Evolutionary conservation across 805 yeast species (phyloP).

Genomic region (Saturnispora silvae): DNA sequence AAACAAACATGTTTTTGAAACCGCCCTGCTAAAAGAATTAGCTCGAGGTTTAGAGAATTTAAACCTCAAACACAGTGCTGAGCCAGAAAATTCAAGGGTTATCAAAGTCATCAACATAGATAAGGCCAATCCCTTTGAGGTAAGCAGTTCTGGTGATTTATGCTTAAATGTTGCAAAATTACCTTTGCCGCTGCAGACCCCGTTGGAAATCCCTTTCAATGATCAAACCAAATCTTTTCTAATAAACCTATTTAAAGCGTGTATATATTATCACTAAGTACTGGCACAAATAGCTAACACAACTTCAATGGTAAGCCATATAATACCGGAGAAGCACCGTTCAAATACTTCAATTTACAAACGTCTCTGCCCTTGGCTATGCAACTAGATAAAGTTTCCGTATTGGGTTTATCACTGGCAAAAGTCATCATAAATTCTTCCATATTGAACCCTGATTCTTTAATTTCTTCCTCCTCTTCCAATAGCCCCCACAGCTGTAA

Average conservation of each 20-base stretch:
- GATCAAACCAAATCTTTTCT: neutral
- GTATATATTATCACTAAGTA: conserved; percentile 3
- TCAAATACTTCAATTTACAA: conserved; percentile 64
- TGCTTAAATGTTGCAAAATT: neutral
- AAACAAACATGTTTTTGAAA: neutral
- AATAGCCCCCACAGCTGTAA: conserved; percentile 60
- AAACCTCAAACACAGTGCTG: neutral
- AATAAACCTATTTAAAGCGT: neutral
- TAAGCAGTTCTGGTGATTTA: neutral
- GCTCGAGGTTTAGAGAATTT: neutral
- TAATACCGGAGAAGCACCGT: conserved; percentile 88
- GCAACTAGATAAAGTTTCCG: conserved; percentile 40
- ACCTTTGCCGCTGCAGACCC: neutral
- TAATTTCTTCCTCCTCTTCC: conserved; percentile 16
- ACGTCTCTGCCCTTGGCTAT: conserved; percentile 49
- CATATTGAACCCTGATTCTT: conserved; percentile 14
- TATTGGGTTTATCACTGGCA: neutral
- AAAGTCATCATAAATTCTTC: conserved; percentile 4
- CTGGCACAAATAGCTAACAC: neutral
- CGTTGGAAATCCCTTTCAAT: neutral
- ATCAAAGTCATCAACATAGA: too few species aligned
- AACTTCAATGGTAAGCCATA: conserved; percentile 69
- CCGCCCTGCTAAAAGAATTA: neutral
- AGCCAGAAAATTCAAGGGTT: too few species aligned
- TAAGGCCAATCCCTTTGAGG: too few species aligned